Evolutionary conservation across 2,329 filamentous ascomycete genomes (phyloP).

Genomic region (Curvularia spicifera): DNA sequence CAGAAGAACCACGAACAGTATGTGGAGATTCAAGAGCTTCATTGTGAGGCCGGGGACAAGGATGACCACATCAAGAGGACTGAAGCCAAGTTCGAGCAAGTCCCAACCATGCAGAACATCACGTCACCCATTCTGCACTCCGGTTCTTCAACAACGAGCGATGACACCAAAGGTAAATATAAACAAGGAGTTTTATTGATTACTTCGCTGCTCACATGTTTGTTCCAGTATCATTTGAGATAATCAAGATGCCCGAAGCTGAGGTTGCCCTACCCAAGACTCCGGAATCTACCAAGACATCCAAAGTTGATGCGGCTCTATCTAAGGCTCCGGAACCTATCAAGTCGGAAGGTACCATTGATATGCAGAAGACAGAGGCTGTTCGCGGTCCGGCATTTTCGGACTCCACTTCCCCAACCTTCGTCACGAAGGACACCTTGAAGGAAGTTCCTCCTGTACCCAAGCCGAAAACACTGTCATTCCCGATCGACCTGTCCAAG

Average conservation of each 20-base stretch:
- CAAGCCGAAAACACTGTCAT: constrained; percentile 29
- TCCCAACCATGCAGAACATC: constrained; percentile 5
- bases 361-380: not conserved
- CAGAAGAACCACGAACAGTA: constrained; percentile 11
- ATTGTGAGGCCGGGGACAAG: constrained; percentile 25
- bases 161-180: not conserved
- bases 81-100: constrained; percentile 18
- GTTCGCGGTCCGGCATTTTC: constrained; percentile 4
- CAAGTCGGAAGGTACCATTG: not conserved
- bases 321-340: not conserved
- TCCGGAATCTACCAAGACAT: not conserved
- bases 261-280: not conserved
- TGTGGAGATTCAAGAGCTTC: constrained; percentile 23
- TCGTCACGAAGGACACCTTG: constrained; percentile 26
- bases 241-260: not conserved
- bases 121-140: constrained; percentile 3
- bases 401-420: constrained; percentile 12
- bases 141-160: not conserved
- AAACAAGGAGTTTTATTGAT: not conserved
- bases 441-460: constrained; percentile 28
- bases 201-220: not conserved
- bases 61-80: constrained; percentile 21
- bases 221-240: not conserved
- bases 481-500: constrained; percentile 32
- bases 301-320: not conserved